phyloP scores from a whole-genome alignment of 2,329 filamentous ascomycete species.

The Pezicula neosporulosa region DNA sequence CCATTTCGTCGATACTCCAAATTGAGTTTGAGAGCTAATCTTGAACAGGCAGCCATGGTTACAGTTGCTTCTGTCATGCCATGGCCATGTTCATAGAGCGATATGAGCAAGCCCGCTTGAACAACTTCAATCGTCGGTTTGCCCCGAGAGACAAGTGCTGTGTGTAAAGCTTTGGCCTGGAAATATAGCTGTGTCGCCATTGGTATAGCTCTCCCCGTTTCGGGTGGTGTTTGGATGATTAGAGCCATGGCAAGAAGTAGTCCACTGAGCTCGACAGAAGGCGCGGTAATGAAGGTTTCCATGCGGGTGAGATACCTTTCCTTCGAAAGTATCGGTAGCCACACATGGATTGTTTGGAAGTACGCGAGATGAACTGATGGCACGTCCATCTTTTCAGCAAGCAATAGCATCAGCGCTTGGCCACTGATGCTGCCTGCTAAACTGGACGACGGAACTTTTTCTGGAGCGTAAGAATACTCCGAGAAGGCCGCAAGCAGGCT shows the following conservation, averaged over 20 bases:
- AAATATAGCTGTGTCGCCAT: conserved; percentile 15
- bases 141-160: conserved; percentile 11
- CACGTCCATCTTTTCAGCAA: conserved; percentile 11
- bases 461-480: conserved; percentile 1
- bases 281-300: conserved; percentile 10
- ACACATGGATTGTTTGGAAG: conserved; percentile 17
- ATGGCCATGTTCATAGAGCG: conserved; percentile 17
- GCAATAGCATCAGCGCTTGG: conserved; percentile 13
- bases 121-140: conserved; percentile 14
- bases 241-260: conserved; percentile 17
- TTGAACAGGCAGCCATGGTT: conserved; percentile 12
- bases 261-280: too few relatives aligned
- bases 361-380: conserved; percentile 11
- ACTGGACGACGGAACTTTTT: background rate
- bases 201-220: conserved; percentile 1
- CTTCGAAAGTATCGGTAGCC: conserved; percentile 16
- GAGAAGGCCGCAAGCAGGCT: conserved; percentile 10
- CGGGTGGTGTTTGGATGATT: conserved; percentile 7
- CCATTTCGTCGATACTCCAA: background rate
- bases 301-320: conserved; percentile 6
- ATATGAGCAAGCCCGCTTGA: conserved; percentile 16
- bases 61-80: conserved; percentile 15
- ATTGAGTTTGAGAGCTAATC: conserved; percentile 15
- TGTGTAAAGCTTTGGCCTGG: conserved; percentile 12
- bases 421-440: conserved; percentile 6